Base-by-base conservation (phyloP, 2,329 filamentous ascomycete genomes). In the Fusarium kyushuense region DNA sequence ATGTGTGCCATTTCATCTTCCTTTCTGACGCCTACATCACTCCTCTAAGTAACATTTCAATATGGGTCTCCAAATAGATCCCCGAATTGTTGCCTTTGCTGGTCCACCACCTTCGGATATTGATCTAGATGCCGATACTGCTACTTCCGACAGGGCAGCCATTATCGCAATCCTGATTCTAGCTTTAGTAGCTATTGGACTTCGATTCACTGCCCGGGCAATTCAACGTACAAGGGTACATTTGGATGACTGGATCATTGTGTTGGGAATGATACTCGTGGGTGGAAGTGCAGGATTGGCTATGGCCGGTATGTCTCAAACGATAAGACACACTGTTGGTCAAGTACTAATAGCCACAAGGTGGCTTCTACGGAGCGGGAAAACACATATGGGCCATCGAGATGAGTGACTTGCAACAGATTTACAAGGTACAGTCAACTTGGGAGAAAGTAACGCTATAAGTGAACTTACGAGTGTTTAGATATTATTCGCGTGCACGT, bases 301-400 rank as follows among this genome's bases (percentile, higher is more conserved):
- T 6, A 59, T 62, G 17, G 48, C 43, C 17, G 58, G 58, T 55
- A 38, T 19, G 35, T 38, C 3, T 2, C 35, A 11, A 5, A 9
- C 16, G 10, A 19, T 11, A 38, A 41, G 53, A 10, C 23, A 12
- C 8, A 27, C 27, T 27, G 14, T 3, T 19, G 12, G 9, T 3
- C 2, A 23, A 21, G 3, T 13, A 6, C 10, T 27, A 5, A 65
- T 25, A 16, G n/a, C 5, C 5, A 27, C 13, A 8, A 65, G 62
- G 58, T 27, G 58, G 40, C 6, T 29, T 32, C 10, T 47, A 46
- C 17, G 58, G 62, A 21, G 47, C 58, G 27, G 58, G 62, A 3
- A 58, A 62, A 16, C 58, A 65, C 23, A n/a, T 62, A 9, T 65
- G 58, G 62, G 62, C 51, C 14, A 19, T 58, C 33, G n/a, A 36